Base-by-base conservation (phyloP, 768 basidiomycete species). In the Holtermanniella nyarrowii region DNA sequence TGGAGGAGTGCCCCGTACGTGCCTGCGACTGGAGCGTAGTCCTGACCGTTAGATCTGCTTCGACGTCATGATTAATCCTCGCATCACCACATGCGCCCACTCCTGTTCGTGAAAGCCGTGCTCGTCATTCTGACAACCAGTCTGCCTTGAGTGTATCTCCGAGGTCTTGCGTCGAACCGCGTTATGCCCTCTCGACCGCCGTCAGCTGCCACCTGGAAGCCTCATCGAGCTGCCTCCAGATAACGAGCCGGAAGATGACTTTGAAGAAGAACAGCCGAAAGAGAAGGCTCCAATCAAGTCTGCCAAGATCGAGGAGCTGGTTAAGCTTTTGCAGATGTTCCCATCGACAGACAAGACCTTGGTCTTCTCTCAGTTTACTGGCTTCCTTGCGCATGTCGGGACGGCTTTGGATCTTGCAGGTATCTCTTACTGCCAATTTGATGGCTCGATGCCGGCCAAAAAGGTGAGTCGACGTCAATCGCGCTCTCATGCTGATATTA, bases 351-450 rank as follows among this genome's bases (percentile, higher is more conserved):
- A 88, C 55, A 91, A 91, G 69, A 83, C 84, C 2, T 74, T 91
- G 2, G 86, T 91, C 1, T 91, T 91, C 65, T 88, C 85, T 2
- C 88, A 91, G 60, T 91, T 89, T 62, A 91, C 87, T 3, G 78
- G 80, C 2, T 89, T 87, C 72, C 69, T 89, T 48, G 83, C 86
- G 73, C 84, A 86, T 74, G 86, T 90, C 57, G 84, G 77, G 3
- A 79, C 83, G 52, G 76, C 76, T 7, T 68, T 90, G 40, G 80
- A 83, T 27, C 77, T 79, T 50, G 78, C 78, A 59, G 82, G 80
- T 0, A 85, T 91, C 24, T 64, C 81, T 0, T 88, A 80, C 58
- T 80, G 84, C 37, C 81, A 85, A 1, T 88, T 91, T 59, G 88
- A 89, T 54, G 88, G 88, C 1, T 77, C 82, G 60, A 82, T 90